Base-by-base conservation (phyloP, 2,329 filamentous ascomycete genomes). In the Aspergillus piperis region DNA sequence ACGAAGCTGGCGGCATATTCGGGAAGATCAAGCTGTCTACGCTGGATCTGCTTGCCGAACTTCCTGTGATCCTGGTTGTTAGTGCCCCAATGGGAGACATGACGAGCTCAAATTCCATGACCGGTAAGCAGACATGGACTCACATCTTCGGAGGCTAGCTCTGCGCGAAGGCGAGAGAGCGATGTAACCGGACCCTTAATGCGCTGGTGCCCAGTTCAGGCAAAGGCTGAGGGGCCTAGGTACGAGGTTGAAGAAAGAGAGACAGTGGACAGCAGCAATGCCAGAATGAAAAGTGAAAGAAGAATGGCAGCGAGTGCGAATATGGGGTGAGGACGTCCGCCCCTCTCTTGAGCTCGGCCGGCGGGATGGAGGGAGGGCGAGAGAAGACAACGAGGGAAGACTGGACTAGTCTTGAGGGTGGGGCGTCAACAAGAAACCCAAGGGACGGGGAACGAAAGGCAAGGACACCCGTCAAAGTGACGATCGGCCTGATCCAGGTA, bases 1-100 rank as follows among this genome's bases (percentile, higher is more conserved):
- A 98, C 93, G 76, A 99, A 99, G 80, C 93, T 97, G 66, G 94
- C 92, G 64, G 95, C 94, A 89, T 99, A 99, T 85, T 99, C 95
- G 62, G 95, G 95, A 62, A 99, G 93, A 78, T 99, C 95, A 73
- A 99, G 91, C 85, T 99, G 95, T 76, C 93, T 90, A 83, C 96
- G 96, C 83, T 98, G 95, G 69, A 99, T 96, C 77, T 97, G 92
- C 84, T 99, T 99, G 78, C 95, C 95, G 83, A 99, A 99, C 86
- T 99, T 99, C 95, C 94, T 99, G 72, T 59, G 56, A 50, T 11
- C 15, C 42, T 57, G 55, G 10, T 32, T 11, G 51, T 68, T 39
- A 68, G 65, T 41, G 30, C 19, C 23, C 15, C 17, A 44, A 5
- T 32, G 51, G 48, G 2, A 17, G 25, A 47, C 23, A 30, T 11